Conservation (phyloP, 2,329 filamentous ascomycete species). For the Torrubiellomyces zombiae region DNA sequence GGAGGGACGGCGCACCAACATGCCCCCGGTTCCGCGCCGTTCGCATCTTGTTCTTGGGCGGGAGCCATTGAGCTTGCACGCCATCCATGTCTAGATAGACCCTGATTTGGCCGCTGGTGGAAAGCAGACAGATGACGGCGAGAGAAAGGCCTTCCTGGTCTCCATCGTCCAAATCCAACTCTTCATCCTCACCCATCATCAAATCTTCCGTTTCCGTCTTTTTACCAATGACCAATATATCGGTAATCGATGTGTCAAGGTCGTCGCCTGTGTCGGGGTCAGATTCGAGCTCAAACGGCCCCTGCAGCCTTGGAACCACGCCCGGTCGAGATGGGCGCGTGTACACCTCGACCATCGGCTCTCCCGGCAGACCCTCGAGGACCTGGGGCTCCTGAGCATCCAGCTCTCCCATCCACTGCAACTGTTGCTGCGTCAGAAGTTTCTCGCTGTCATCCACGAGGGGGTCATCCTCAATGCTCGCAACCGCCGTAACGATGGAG, state of each 20-base stretch:
- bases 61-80: constrained; percentile 50
- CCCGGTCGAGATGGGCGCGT: constrained; percentile 40
- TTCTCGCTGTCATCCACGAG: constrained; percentile 33
- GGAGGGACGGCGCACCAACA: constrained; percentile 27
- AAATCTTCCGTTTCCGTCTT: constrained; percentile 43
- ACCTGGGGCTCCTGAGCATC: constrained; percentile 44
- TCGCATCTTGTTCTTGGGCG: constrained; percentile 35
- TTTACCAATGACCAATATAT: constrained; percentile 46
- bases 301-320: constrained; percentile 41
- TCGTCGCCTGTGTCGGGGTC: constrained; percentile 41
- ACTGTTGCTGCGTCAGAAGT: constrained; percentile 44
- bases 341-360: constrained; percentile 37
- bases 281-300: constrained; percentile 41
- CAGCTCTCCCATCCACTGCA: constrained; percentile 51
- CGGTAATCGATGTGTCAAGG: constrained; percentile 37
- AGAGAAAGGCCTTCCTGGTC: constrained; percentile 45
- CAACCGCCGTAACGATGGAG: constrained; percentile 61
- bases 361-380: constrained; percentile 30
- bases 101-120: constrained; percentile 42
- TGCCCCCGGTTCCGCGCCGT: constrained; percentile 21
- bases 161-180: constrained; percentile 37
- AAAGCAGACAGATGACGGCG: constrained; percentile 41
- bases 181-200: constrained; percentile 48
- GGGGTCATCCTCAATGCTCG: constrained; percentile 42
- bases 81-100: constrained; percentile 46